Evolutionary conservation across 2,329 filamentous ascomycete species (phyloP).

Genomic region (Coleophoma cylindrospora): DNA sequence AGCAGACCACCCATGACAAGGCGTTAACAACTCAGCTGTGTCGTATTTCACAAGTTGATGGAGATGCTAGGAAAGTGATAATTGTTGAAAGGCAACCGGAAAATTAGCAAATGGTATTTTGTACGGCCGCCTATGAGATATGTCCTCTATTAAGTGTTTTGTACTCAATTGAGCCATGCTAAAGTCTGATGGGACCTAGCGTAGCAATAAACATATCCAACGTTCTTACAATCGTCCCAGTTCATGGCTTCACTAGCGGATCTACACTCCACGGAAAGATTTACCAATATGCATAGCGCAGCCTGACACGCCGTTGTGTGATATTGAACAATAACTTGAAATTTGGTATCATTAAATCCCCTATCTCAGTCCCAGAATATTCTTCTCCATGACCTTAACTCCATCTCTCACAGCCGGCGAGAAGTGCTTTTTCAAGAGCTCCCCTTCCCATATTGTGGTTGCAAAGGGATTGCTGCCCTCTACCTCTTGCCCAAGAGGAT

Average conservation of each 20-base stretch:
- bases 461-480: conserved; percentile 90
- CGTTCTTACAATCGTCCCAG: too few species aligned
- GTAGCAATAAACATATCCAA: too few species aligned
- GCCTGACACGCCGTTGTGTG: background rate
- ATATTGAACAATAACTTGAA: background rate
- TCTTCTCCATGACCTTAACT: conserved; percentile 64
- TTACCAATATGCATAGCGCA: background rate
- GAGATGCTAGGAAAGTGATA: conserved; percentile 4
- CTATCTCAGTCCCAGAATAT: conserved; percentile 24
- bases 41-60: conserved; percentile 13
- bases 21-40: conserved; percentile 15
- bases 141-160: background rate
- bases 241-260: too few species aligned
- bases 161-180: background rate
- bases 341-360: background rate
- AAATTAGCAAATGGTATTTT: background rate
- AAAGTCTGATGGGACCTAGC: too few species aligned
- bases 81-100: conserved; percentile 4
- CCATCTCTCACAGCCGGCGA: conserved; percentile 81
- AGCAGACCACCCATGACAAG: conserved; percentile 12
- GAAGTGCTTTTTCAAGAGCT: conserved; percentile 79
- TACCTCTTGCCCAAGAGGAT: conserved; percentile 65
- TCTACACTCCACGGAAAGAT: too few species aligned
- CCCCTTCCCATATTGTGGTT: conserved; percentile 88
- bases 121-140: background rate